Evolutionary conservation across 1,284 basidiomycete species (phyloP).

Genomic region (Rhizopogon hawkerae): DNA sequence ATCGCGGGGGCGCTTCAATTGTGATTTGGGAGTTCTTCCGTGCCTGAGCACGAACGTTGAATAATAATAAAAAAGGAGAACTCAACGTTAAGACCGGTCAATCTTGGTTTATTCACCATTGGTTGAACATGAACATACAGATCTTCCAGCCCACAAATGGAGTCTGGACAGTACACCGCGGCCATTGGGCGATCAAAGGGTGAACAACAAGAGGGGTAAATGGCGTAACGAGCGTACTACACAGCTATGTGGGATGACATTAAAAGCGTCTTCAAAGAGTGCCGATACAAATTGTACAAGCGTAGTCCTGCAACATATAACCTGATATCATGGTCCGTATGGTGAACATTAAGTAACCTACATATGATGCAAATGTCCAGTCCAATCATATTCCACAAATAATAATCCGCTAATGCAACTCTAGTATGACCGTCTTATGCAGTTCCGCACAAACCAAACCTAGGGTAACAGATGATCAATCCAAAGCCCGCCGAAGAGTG

Average conservation of each 20-base stretch:
- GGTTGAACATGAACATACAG: too few relatives aligned
- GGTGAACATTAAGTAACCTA: not conserved
- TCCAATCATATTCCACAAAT: not conserved
- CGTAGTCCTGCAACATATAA: not conserved
- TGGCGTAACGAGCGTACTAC: not conserved
- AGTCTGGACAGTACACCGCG: too few relatives aligned
- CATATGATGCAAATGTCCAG: not conserved
- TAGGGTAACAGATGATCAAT: conserved; percentile 11
- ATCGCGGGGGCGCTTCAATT: too few relatives aligned
- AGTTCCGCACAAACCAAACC: not conserved
- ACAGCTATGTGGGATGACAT: not conserved
- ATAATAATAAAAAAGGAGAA: too few relatives aligned
- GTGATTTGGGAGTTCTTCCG: too few relatives aligned
- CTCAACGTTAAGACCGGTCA: too few relatives aligned
- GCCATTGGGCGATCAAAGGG: too few relatives aligned
- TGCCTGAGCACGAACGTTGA: too few relatives aligned
- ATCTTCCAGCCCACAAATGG: too few relatives aligned
- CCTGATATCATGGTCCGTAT: not conserved
- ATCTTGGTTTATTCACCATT: too few relatives aligned
- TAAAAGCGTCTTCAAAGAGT: not conserved
- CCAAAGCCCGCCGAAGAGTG: conserved; percentile 23
- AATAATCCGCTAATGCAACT: not conserved
- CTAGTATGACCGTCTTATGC: not conserved
- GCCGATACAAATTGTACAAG: not conserved
- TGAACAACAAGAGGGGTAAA: not conserved